phyloP scores from a whole-genome alignment of 2,329 filamentous ascomycete genomes.

The Talaromyces marneffei region DNA sequence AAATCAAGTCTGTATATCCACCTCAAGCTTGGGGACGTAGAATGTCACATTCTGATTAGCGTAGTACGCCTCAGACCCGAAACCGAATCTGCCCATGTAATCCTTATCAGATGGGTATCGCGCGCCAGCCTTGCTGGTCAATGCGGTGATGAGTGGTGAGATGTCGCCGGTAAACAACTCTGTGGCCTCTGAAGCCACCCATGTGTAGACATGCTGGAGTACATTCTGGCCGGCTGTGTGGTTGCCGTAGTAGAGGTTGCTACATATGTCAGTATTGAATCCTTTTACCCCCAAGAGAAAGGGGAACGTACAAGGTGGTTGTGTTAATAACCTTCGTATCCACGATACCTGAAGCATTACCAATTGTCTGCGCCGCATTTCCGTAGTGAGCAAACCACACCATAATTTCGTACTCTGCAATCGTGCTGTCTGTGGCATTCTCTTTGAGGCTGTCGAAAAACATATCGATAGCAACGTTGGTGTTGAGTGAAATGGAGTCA shows the following conservation, averaged over 20 bases:
- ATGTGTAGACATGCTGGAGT: slow-evolving; percentile 42
- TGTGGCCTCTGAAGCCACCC: slow-evolving; percentile 37
- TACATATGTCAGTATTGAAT: neutral
- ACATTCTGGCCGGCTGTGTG: neutral
- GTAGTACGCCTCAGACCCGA: slow-evolving; percentile 49
- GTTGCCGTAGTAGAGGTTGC: slow-evolving; percentile 7
- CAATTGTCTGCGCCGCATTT: slow-evolving; percentile 45
- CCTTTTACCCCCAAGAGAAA: too few relatives aligned
- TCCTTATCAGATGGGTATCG: slow-evolving; percentile 38
- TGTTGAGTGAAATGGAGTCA: slow-evolving; percentile 37
- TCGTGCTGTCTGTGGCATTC: slow-evolving; percentile 35
- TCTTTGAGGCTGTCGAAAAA: slow-evolving; percentile 47
- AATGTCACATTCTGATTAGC: slow-evolving; percentile 46
- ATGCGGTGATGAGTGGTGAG: slow-evolving; percentile 38
- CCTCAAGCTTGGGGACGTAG: slow-evolving; percentile 32
- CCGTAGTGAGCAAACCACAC: slow-evolving; percentile 51
- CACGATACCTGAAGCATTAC: slow-evolving; percentile 29
- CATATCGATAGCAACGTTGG: slow-evolving; percentile 57
- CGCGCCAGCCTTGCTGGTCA: slow-evolving; percentile 24
- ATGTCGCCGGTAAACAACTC: slow-evolving; percentile 46
- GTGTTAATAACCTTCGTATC: slow-evolving; percentile 37
- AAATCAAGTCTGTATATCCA: slow-evolving; percentile 23
- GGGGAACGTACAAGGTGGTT: slow-evolving; percentile 17
- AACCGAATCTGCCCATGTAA: slow-evolving; percentile 49
- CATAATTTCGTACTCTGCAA: slow-evolving; percentile 50